These are phyloP conservation scores for Kuraishia piskuri DNA, from an alignment of 805 yeast genomes.

Conservation along the genomic window DNA sequence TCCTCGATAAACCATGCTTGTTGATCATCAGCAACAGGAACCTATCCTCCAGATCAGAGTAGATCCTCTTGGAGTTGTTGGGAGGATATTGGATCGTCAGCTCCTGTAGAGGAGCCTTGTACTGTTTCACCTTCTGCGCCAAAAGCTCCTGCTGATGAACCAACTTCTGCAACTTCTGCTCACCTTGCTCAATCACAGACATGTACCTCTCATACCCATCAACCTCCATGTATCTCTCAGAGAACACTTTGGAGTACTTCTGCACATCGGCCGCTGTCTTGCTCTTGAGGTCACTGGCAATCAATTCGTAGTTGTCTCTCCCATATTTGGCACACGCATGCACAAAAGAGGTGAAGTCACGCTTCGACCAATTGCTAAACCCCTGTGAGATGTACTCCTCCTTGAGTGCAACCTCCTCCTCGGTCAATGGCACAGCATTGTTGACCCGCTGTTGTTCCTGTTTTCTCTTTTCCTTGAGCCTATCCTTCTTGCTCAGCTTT, in stretches of 20 bases:
- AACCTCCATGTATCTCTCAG: conserved; percentile 70
- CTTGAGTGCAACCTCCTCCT: conserved; percentile 65
- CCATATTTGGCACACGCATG: conserved; percentile 72
- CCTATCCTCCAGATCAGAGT: conserved; percentile 62
- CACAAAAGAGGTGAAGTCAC: conserved; percentile 81
- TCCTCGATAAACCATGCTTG: conserved; percentile 55
- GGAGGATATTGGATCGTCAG: conserved; percentile 64
- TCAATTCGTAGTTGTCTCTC: conserved; percentile 59
- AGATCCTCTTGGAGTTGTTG: conserved; percentile 68
- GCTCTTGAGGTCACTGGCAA: conserved; percentile 73
- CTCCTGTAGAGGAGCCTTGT: conserved; percentile 73
- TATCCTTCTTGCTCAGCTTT: conserved; percentile 27
- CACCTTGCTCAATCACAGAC: conserved; percentile 79
- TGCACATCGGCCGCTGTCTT: conserved; percentile 74
- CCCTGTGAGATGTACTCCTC: conserved; percentile 56
- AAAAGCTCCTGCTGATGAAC: conserved; percentile 71
- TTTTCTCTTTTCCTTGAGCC: conserved; percentile 47
- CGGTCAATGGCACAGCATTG: conserved; percentile 72
- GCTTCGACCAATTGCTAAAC: conserved; percentile 73
- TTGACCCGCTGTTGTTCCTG: conserved; percentile 67
- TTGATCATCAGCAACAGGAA: conserved; percentile 53
- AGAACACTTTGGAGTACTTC: conserved; percentile 70
- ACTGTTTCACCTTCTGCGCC: conserved; percentile 63
- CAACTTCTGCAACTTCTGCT: conserved; percentile 61
- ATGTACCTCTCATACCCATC: conserved; percentile 86